phyloP scores from a whole-genome alignment of 768 basidiomycete species.

The Phallus indusiatus region DNA sequence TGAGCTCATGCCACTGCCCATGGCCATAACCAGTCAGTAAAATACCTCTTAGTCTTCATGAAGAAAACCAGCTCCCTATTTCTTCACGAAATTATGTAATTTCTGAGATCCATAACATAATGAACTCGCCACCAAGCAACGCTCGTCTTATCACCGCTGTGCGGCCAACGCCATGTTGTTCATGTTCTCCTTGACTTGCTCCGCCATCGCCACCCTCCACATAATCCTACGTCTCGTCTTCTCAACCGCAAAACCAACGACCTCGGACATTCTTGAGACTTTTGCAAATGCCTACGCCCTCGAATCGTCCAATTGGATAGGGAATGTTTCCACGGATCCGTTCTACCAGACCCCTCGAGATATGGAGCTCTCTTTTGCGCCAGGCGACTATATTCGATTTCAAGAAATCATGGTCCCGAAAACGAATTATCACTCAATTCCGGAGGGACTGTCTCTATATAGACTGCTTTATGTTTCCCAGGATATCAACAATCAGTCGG shows the following conservation, averaged over 20 bases:
- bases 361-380: background rate
- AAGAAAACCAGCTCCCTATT: too few species aligned
- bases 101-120: too few species aligned
- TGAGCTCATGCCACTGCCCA: too few species aligned
- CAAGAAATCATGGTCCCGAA: background rate
- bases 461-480: constrained; percentile 4
- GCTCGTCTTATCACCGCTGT: too few species aligned
- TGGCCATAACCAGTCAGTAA: too few species aligned
- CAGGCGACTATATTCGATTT: background rate
- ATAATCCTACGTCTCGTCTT: too few species aligned
- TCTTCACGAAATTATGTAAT: too few species aligned
- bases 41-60: too few species aligned
- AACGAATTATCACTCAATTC: background rate
- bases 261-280: background rate
- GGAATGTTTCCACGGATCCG: constrained; percentile 1
- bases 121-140: too few species aligned
- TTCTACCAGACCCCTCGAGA: constrained; percentile 1
- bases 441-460: background rate
- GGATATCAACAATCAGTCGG: background rate
- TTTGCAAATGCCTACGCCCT: background rate
- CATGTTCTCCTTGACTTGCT: too few species aligned
- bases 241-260: background rate
- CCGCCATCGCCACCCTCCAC: too few species aligned
- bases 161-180: too few species aligned
- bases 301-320: background rate